Evolutionary conservation across 306 rosid genomes (phyloP).

Genomic region (Dalbergia cultrata): DNA sequence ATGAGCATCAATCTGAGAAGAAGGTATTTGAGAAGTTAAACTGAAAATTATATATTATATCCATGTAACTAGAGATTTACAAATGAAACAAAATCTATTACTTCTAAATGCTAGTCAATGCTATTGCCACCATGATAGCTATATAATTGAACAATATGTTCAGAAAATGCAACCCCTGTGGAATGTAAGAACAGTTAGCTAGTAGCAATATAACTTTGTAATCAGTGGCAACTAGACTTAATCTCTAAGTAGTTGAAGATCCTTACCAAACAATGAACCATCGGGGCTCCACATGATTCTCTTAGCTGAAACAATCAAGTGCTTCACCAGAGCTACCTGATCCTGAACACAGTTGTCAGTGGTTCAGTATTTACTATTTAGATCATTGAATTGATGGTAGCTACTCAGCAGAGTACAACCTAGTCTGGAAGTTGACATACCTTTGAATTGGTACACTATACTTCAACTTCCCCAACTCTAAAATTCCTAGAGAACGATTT

Average conservation of each 20-base stretch:
- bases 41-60: slow-evolving; percentile 6
- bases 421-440: slow-evolving; percentile 20
- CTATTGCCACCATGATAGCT: neutral
- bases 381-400: neutral
- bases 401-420: neutral
- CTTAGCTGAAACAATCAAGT: slow-evolving; percentile 19
- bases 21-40: slow-evolving; percentile 27
- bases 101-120: slow-evolving; percentile 31
- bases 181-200: neutral
- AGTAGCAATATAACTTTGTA: slow-evolving; percentile 1
- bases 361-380: slow-evolving; percentile 13
- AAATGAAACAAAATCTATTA: slow-evolving; percentile 6
- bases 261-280: slow-evolving; percentile 47
- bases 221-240: slow-evolving; percentile 6
- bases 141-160: slow-evolving; percentile 45
- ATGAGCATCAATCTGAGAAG: slow-evolving; percentile 48
- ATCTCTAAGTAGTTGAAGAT: slow-evolving; percentile 16
- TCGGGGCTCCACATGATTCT: slow-evolving; percentile 42
- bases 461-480: slow-evolving; percentile 9
- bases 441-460: slow-evolving; percentile 23
- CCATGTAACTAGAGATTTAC: neutral
- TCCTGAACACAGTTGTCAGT: slow-evolving; percentile 29
- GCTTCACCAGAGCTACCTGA: slow-evolving; percentile 23
- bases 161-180: slow-evolving; percentile 51
- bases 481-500: slow-evolving; percentile 11